A percentile compares a stretch with the other conserved stretches of the same genome.
Evolutionary conservation across 2,329 filamentous ascomycete genomes (phyloP).

Genomic region (Raffaelea albimanens): DNA sequence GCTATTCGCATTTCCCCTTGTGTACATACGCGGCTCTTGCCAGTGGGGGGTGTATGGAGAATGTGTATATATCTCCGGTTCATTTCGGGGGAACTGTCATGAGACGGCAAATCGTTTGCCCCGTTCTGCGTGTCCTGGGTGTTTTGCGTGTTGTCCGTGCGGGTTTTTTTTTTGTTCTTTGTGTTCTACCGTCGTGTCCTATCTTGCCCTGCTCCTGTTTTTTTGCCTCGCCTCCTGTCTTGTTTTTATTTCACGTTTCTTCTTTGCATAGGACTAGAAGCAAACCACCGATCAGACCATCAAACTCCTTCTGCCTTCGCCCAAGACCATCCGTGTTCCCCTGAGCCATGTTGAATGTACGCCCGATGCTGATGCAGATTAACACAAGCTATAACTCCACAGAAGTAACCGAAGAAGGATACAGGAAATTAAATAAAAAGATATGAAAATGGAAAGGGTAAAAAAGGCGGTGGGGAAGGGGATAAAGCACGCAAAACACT

Average conservation of each 20-base stretch:
- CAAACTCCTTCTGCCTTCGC: neutral
- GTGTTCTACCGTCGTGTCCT: neutral
- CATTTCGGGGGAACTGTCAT: too few relatives aligned
- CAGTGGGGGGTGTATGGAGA: too few relatives aligned
- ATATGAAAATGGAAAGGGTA: neutral
- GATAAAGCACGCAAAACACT: neutral
- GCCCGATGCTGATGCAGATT: slow-evolving; percentile 7
- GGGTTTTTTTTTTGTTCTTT: too few relatives aligned
- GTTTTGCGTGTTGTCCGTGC: too few relatives aligned
- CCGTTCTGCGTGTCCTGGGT: too few relatives aligned
- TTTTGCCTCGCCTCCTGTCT: too few relatives aligned
- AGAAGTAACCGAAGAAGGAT: neutral
- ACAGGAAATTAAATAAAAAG: neutral
- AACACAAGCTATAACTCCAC: neutral
- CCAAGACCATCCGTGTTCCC: neutral
- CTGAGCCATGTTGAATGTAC: slow-evolving; percentile 15
- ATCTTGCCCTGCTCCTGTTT: too few relatives aligned
- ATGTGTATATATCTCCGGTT: too few relatives aligned
- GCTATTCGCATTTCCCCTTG: too few relatives aligned
- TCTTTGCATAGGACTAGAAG: neutral
- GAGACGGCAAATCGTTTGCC: too few relatives aligned
- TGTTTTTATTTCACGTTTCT: neutral
- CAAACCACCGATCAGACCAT: neutral
- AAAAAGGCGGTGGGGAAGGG: neutral
- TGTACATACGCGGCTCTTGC: too few relatives aligned